These are phyloP conservation scores for Orbilia ellipsospora DNA, from an alignment of 2,329 filamentous ascomycete genomes.

Conservation along the genomic window DNA sequence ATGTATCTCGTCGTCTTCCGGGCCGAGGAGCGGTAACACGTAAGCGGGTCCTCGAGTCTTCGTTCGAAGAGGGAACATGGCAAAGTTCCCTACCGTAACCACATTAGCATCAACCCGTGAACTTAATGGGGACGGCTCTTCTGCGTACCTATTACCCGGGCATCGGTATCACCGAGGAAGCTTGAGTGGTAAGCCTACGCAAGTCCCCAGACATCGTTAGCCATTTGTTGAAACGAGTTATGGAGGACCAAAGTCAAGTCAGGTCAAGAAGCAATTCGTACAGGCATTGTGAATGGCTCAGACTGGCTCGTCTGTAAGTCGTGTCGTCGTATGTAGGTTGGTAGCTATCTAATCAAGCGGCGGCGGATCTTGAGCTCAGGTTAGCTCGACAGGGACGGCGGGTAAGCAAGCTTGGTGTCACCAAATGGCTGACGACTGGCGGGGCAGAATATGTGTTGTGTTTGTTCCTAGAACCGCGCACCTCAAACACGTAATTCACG, in stretches of 20 bases:
- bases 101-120: constrained; percentile 4
- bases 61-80: constrained; percentile 91
- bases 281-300: constrained; percentile 34
- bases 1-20: constrained; percentile 67
- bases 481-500: constrained; percentile 8
- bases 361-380: constrained; percentile 25
- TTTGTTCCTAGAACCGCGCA: constrained; percentile 43
- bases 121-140: background rate
- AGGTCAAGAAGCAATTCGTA: constrained; percentile 20
- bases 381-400: constrained; percentile 15
- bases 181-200: constrained; percentile 59
- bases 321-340: constrained; percentile 23
- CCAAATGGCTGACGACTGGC: background rate
- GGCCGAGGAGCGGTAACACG: constrained; percentile 75
- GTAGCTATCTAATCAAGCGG: constrained; percentile 26
- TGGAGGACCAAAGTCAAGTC: background rate
- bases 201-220: background rate
- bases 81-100: constrained; percentile 80
- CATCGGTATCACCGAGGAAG: constrained; percentile 59
- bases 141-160: constrained; percentile 58
- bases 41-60: constrained; percentile 95
- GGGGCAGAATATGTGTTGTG: constrained; percentile 17
- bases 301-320: constrained; percentile 10
- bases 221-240: no score
- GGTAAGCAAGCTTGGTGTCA: constrained; percentile 17